phyloP scores from a whole-genome alignment of 2,329 filamentous ascomycete genomes.

The Monosporascus sp. region DNA sequence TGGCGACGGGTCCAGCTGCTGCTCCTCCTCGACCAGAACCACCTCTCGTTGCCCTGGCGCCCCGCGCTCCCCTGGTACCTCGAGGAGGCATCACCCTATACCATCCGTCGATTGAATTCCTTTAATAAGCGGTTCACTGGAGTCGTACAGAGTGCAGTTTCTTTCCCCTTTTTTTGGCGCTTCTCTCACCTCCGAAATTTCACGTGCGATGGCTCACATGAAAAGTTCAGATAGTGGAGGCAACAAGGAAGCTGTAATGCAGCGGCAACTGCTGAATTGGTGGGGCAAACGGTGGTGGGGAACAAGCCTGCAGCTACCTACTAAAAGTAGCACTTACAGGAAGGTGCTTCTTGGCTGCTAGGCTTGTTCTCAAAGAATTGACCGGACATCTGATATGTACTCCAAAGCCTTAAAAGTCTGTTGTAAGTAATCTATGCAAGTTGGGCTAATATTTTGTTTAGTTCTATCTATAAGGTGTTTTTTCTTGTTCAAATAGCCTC shows the following conservation, averaged over 20 bases:
- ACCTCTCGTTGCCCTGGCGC: slow-evolving; percentile 1
- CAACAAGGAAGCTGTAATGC: not conserved
- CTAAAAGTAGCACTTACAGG: too few species aligned
- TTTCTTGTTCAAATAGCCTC: too few species aligned
- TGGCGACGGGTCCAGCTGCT: slow-evolving; percentile 1
- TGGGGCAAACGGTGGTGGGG: too few species aligned
- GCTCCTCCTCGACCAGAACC: slow-evolving; percentile 5
- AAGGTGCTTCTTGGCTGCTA: too few species aligned
- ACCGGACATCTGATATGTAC: too few species aligned
- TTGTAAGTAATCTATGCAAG: too few species aligned
- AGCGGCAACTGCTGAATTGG: too few species aligned
- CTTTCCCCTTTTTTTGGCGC: not conserved
- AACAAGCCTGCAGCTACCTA: too few species aligned
- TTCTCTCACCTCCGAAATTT: not conserved
- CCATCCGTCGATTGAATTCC: not conserved
- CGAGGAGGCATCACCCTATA: slow-evolving; percentile 5
- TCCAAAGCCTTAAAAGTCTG: too few species aligned
- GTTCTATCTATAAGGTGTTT: too few species aligned
- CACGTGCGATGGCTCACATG: not conserved
- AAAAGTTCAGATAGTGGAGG: slow-evolving; percentile 1
- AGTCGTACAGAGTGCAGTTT: not conserved
- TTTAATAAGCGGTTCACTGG: not conserved
- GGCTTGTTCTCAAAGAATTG: too few species aligned
- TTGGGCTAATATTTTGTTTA: too few species aligned
- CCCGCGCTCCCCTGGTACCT: slow-evolving; percentile 7